phyloP scores from a whole-genome alignment of 164 flowering plant genomes.

The Platanus orientalis region DNA sequence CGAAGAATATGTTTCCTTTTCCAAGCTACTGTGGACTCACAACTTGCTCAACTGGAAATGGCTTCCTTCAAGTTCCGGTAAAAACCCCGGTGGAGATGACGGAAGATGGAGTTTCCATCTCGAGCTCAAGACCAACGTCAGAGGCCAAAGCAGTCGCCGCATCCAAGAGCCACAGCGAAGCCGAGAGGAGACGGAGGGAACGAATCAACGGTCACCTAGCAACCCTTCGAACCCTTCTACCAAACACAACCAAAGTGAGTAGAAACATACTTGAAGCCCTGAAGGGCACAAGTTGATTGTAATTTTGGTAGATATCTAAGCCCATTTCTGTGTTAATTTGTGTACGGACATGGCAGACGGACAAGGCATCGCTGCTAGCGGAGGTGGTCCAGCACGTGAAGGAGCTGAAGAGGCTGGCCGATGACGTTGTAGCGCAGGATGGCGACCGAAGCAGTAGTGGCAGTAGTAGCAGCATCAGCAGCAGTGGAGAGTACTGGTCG shows the following conservation, averaged over 20 bases:
- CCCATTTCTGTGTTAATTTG: too few species aligned
- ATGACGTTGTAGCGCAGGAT: too few species aligned
- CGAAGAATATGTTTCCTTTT: constrained; percentile 16
- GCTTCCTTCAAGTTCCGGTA: not conserved
- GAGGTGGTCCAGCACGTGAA: constrained; percentile 50
- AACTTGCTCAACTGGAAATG: too few species aligned
- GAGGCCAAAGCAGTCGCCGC: constrained; percentile 37
- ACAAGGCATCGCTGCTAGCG: constrained; percentile 63
- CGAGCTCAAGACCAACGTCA: constrained; percentile 14
- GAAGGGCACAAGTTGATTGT: too few species aligned
- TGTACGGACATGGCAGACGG: too few species aligned
- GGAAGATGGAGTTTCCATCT: constrained; percentile 6
- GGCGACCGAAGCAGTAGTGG: too few species aligned
- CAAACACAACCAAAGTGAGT: constrained; percentile 47
- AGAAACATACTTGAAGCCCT: too few species aligned
- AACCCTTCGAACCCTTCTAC: constrained; percentile 54
- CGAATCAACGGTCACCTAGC: constrained; percentile 65
- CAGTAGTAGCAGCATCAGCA: constrained; percentile 10
- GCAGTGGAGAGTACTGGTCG: constrained; percentile 6
- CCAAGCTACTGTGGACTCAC: constrained; percentile 18
- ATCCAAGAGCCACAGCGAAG: constrained; percentile 61
- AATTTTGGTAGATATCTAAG: too few species aligned
- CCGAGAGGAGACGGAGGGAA: constrained; percentile 62
- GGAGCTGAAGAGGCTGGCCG: constrained; percentile 35
- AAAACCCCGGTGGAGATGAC: constrained; percentile 4